Evolutionary conservation across 129 eudicot genomes (phyloP), one percentile per base, ranked within the genome.

Genomic region (Rutidosis leptorrhynchoides): DNA sequence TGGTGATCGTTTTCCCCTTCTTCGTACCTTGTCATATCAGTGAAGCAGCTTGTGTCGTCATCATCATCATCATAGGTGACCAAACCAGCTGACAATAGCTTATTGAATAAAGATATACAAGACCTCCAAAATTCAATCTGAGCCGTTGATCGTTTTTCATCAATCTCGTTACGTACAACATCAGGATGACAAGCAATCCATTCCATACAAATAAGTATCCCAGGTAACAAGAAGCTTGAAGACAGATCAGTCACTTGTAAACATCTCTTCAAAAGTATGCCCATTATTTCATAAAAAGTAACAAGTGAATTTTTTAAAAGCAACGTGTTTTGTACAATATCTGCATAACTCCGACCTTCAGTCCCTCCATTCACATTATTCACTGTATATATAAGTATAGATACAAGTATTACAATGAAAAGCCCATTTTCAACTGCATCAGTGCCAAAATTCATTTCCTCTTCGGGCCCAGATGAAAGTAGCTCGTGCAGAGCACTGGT

Each of bases 261-360:
- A 46, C 84, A 82, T 77, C 87, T 79, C 65, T 76, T 75, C 6
- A 82, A 29, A 14, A 85, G 68, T 55, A 54, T 71, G 20, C 81
- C 80, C 69, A 76, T 71, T 6, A 85, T 56, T 69, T 85, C 87
- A 59, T 69, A 82, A 8, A 76, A 68, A 22, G 82, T 67, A 37
- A 46, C 19, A 42, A 71, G 69, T 40, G 87, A 83, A 53, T 82
- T 77, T 59, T 85, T 80, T 30, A 73, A 57, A 7, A 85, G 74
- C 42, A 71, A 69, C 1, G 73, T 79, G 64, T 76, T 78, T 67
- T 85, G 91, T 74, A 85, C 77, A 43, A 79, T 79, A 74, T 82
- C 87, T 54, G 91, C 87, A 68, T 85, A 85, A 17, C 77, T 75
- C 53, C 79, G 91, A 62, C 87, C 87, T 62, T 85, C 87, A 45